Base-by-base conservation (phyloP, 805 yeast species). In the Saturnispora kantuleensis region DNA sequence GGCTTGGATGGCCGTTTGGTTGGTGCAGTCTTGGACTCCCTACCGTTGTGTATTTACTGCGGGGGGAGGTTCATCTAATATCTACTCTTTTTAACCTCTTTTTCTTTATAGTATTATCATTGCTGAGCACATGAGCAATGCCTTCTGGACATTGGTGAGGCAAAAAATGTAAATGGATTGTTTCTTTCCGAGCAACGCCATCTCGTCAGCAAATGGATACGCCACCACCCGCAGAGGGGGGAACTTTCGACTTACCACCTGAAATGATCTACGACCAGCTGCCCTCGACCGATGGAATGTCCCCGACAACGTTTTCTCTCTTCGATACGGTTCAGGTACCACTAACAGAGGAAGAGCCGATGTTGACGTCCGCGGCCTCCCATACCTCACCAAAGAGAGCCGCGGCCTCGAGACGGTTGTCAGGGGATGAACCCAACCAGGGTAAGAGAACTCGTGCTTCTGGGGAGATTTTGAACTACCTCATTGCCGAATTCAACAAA, bases 391-490 rank as follows among this genome's bases (percentile, higher is more conserved):
- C 51, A n/a, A 46, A 46, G 26, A 45, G 39, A 21, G 28, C 17
- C 13, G n/a, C 40, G 6, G 42, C 42, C 21, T 33, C 41, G 31
- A 35, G 45, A 8, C 47, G 47, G 41, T 13, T 42, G n/a, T 38
- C 44, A 5, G 15, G 18, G 4, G 50, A 49, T 17, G 50, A 49
- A 7, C 15, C 31, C 1, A 37, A 37, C 15, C 45, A 42, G 30
- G 45, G 45, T 4, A 42, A 60, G 37, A 50, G 69, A 33, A 60
- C 67, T 8, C 53, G 69, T 33, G 69, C 68, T 0, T 60, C 67
- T 0, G 90, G 95, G 1, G 90, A 81, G 56, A 87, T 83, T 2
- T 67, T 88, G 43, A 81, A 77, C 41, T 70, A 73, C 38, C 68
- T 88, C 40, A 73, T 85, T 36, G 65, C 68, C 29, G 94, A 84